Base-by-base conservation (phyloP, 805 yeast genomes). In the Zygosaccharomyces pseudorouxii region DNA sequence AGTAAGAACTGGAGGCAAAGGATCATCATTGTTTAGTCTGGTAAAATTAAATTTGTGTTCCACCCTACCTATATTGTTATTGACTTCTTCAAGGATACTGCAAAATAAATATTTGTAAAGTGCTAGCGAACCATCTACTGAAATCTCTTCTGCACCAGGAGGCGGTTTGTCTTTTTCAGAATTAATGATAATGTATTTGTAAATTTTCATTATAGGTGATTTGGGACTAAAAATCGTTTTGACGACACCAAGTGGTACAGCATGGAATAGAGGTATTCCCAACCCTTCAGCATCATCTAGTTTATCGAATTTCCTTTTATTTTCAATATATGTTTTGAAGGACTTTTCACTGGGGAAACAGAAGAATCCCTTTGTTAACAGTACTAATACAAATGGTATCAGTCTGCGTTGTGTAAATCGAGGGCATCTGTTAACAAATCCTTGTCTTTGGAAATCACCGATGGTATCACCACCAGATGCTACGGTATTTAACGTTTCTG, bases 281-380 rank as follows among this genome's bases (percentile, higher is more conserved):
- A 67, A 55, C 19, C 64, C 65, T 9, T 48, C 51, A 2, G 47
- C 45, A 5, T 54, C 44, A 29, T 56, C 58, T 10, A 56, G 27
- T 1, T 47, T 46, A 12, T 60, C 64, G 28, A 62, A 51, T 23
- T 60, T 62, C 23, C 68, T 58, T 35, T 60, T 58, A 38, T 64
- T 62, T 0, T 54, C 42, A 37, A 63, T 55, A 46, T 55, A 71
- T 9, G 41, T 30, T 8, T 53, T 41, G 14, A 64, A 59, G 2
- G 74, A 59, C 11, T 54, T 49, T 38, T 68, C 69, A 29, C 71
- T 67, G 3, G 74, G 68, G 53, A 71, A 71, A n/a, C 68, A 62
- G 46, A 54, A 68, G 38, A 68, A 53, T 1, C 76, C 76, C 41
- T 67, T 68, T 23, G 67, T 64, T 37, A 71, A 55, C 16, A 69